These are phyloP conservation scores for Colletotrichum tabaci DNA, from an alignment of 2,329 filamentous ascomycete genomes.

Conservation along the genomic window DNA sequence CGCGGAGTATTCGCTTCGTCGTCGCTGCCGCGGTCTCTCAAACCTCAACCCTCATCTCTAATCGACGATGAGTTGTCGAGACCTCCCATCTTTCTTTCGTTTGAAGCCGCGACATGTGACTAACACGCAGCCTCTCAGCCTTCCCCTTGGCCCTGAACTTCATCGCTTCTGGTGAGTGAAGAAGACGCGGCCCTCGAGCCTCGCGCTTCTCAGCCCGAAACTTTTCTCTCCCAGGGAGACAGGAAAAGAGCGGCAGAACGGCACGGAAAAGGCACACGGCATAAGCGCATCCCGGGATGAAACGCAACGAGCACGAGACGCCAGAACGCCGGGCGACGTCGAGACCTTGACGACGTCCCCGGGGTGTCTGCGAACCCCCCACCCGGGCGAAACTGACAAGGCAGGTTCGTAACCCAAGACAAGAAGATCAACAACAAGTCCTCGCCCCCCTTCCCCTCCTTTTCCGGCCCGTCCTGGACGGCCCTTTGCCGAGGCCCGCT, in stretches of 20 bases:
- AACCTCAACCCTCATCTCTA: too few relatives aligned
- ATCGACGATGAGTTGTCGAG: too few relatives aligned
- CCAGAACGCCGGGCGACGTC: constrained; percentile 16
- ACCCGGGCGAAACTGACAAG: constrained; percentile 39
- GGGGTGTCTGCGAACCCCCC: constrained; percentile 13
- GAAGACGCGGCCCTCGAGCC: constrained; percentile 48
- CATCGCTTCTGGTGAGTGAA: constrained; percentile 90
- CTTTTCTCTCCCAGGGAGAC: constrained; percentile 9
- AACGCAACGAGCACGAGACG: constrained; percentile 2
- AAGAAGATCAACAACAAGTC: constrained; percentile 52
- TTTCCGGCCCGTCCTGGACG: neutral
- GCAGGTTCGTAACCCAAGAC: constrained; percentile 56
- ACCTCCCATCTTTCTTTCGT: neutral
- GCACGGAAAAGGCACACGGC: constrained; percentile 12
- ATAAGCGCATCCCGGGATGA: constrained; percentile 52
- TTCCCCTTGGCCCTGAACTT: constrained; percentile 89
- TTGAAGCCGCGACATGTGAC: constrained; percentile 3
- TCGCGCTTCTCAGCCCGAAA: constrained; percentile 32
- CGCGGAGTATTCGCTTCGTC: neutral
- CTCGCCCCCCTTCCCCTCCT: constrained; percentile 16
- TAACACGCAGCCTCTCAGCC: constrained; percentile 65
- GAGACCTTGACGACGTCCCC: neutral
- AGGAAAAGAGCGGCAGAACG: constrained; percentile 39
- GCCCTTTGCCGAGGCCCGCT: neutral
- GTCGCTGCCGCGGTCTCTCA: neutral